These are phyloP conservation scores for Dictyostelium citrinum DNA, from an alignment of 78 protist genomes.

Conservation along the genomic window DNA sequence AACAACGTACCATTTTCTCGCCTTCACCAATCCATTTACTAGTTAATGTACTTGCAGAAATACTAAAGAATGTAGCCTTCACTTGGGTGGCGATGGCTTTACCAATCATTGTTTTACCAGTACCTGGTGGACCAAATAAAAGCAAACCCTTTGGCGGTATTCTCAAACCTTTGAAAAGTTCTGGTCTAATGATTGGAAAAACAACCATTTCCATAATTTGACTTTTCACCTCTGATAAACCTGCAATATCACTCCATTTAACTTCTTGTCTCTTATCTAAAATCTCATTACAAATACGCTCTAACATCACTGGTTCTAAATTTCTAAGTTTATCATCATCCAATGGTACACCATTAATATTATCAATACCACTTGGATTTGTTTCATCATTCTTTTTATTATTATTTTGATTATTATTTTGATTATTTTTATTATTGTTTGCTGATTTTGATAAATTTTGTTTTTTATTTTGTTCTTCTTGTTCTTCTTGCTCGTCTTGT, in stretches of 20 bases:
- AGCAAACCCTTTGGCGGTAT: conserved; percentile 81
- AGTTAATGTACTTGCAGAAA: conserved; percentile 92
- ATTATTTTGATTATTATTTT: not conserved
- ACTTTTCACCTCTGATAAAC: conserved; percentile 72
- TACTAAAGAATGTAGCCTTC: conserved; percentile 95
- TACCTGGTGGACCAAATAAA: conserved; percentile 90
- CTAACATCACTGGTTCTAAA: conserved; percentile 54
- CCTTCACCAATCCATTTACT: conserved; percentile 92
- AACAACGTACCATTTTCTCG: conserved; percentile 89
- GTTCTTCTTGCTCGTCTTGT: conserved; percentile 19
- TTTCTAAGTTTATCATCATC: conserved; percentile 64
- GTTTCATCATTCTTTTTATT: conserved; percentile 35
- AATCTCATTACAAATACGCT: conserved; percentile 70
- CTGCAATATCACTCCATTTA: conserved; percentile 74
- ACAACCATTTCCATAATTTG: conserved; percentile 70
- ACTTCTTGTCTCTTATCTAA: not conserved
- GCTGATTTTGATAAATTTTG: not conserved
- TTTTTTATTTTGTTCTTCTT: not conserved
- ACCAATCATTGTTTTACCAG: conserved; percentile 88
- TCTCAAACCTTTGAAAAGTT: conserved; percentile 78
- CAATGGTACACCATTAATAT: conserved; percentile 69
- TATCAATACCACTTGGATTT: conserved; percentile 53
- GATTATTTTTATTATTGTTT: not conserved
- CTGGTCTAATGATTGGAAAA: conserved; percentile 76
- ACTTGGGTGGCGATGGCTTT: conserved; percentile 97